Evolutionary conservation across 2,329 filamentous ascomycete species (phyloP), one percentile per base, ranked within the genome.

Genomic region (Botrytis hyacinthi): DNA sequence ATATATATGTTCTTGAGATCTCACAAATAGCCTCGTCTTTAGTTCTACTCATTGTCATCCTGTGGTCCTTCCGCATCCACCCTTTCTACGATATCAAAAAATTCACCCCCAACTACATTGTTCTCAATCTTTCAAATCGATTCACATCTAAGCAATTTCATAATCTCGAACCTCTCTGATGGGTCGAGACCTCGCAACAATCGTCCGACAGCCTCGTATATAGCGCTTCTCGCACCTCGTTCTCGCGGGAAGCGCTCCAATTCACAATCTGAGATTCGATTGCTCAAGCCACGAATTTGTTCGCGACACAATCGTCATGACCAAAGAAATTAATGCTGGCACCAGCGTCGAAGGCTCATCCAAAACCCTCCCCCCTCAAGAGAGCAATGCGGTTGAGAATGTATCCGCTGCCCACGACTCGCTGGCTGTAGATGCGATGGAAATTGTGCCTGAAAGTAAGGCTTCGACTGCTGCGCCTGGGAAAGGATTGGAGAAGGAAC

Each of bases 161-260:
- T 8, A 60, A 70, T 9, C 40, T 37, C n/a, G 22, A 16, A 10
- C 51, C 51, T 75, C 68, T 77, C 79, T 80, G 76, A 81, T 81
- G 80, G 79, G 79, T 79, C 73, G 73, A 76, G 75, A 72, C 72
- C 72, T 75, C 73, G 73, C 65, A 69, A 60, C 61, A 72, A 76
- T 78, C 74, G 78, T 77, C 75, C 75, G 76, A 77, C 80, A 80
- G 78, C 77, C 78, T 80, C 73, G 73, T 73, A 76, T 77, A 73
- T 77, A 78, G 79, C 78, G 79, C 79, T 80, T 80, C 79, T 80
- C 79, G 79, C 79, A 77, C 72, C 35, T 32, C 71, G 51, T 72
- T 77, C 75, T 76, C 76, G 78, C 78, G 79, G 74, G 79, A 80
- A 80, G 79, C 79, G 78, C 79, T 80, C 76, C 77, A 74, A 59